These are phyloP conservation scores for Lagerstroemia speciosa DNA, from an alignment of 345 rosid genomes.

Conservation along the genomic window DNA sequence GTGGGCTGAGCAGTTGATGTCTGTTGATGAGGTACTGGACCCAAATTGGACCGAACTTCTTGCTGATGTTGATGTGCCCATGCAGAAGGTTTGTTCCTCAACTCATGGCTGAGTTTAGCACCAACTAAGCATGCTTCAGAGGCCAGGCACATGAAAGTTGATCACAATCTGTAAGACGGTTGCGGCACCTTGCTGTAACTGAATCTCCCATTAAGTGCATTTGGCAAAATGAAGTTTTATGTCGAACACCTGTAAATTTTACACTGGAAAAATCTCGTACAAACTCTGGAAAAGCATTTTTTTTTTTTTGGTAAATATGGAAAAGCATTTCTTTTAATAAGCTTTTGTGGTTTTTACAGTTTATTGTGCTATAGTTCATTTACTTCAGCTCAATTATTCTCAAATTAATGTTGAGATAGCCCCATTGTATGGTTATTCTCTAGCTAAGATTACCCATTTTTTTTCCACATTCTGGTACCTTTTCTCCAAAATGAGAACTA, in stretches of 20 bases:
- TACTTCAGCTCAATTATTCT: neutral
- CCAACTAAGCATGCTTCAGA: neutral
- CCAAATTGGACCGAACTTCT: conserved; percentile 53
- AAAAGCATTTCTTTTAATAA: neutral
- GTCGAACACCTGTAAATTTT: neutral
- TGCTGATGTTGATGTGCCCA: conserved; percentile 31
- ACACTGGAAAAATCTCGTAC: neutral
- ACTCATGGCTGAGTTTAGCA: neutral
- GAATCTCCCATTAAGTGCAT: neutral
- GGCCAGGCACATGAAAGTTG: neutral
- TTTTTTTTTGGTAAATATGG: too few species aligned
- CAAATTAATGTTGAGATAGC: neutral
- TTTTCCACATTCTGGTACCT: conserved; percentile 5
- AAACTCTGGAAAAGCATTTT: neutral
- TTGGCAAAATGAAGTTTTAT: neutral
- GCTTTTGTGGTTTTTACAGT: neutral
- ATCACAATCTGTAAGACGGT: neutral
- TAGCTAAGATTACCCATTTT: neutral
- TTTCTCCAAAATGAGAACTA: conserved; percentile 36
- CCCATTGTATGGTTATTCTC: neutral
- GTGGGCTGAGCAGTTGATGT: conserved; percentile 69
- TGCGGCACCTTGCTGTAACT: neutral
- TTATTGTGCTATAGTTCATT: neutral
- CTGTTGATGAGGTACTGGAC: conserved; percentile 43
- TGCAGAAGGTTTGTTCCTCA: conserved; percentile 44